Evolutionary conservation across 2,329 filamentous ascomycete species (phyloP), one percentile per base, ranked within the genome.

Genomic region (Pseudonectria buxi): DNA sequence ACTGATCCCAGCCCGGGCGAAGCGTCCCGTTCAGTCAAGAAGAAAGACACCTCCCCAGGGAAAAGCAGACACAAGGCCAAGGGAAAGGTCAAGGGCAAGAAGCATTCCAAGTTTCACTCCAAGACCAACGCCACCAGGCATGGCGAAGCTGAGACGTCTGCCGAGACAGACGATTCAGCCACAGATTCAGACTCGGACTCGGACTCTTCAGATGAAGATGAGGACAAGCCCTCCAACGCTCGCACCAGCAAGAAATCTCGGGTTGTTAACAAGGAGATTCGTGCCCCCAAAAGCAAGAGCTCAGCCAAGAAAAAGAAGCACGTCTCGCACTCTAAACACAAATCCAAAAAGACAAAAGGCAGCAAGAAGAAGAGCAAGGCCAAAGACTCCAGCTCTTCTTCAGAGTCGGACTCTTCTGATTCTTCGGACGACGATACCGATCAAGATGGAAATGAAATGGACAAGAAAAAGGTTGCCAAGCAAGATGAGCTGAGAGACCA

Each of bases 401-500:
- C 28, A 15, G 14, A 18, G 11, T 26, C 26, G 10, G 44, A 45
- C 29, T 49, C 51, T 10, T 49, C 51, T 3, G 53, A 49, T 18
- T 49, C 50, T 0, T 51, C 44, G 3, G 32, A 42, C 6, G 36
- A 40, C 9, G 51, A 53, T 5, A 35, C 39, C 14, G 41, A 43
- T 11, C 43, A 41, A 1, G 48, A 52, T 3, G 31, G 30, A 26
- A 43, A 50, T 14, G 39, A 39, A 13, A 36, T 32, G 16, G 41
- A 32, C 7, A 12, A 33, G 10, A 30, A 32, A 1, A 30, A 32
- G 1, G 15, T 27, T 14, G 28, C 32, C 24, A 12, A 39, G 28
- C 24, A 40, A 14, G 22, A 46, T 10, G 45, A 47, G 5, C 41
- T 63, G 14, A 41, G 51, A 32, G 37, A 42, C 7, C 58, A 63